Evolutionary conservation across 2,329 filamentous ascomycete species (phyloP), one percentile per base, ranked within the genome.

Genomic region (Chaetomium globosum): DNA sequence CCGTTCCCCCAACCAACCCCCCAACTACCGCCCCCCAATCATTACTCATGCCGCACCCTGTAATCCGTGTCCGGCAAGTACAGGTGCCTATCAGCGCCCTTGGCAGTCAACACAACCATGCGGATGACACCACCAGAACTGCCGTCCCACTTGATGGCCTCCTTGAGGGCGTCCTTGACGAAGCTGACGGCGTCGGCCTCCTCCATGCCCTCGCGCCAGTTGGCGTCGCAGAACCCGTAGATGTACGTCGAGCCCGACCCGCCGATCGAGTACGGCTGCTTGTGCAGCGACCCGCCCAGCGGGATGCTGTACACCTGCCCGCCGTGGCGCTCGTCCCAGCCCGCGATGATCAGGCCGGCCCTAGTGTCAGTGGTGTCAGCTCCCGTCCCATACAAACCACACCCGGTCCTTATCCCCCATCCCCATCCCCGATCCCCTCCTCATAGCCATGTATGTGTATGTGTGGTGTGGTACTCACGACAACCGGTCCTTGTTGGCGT

Each of bases 141-240:
- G 70, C 95, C 95, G 77, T 99, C 95, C 95, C 95, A 99, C 81
- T 97, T 97, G 85, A 99, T 98, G 19, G 95, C 95, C 83, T 99
- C 94, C 74, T 87, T 83, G 75, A 99, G 82, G 36, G 95, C 89
- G 56, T 88, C 90, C 82, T 97, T 97, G 77, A 99, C 95, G 74
- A 99, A 99, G 49, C 88, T 80, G 70, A 99, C 88, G 0, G 95
- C 95, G 68, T 96, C 93, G 63, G 87, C 84, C 83, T 98, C 92
- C 61, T 90, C 92, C 93, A 99, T 98, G 70, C 87, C 87, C 80
- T 98, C 95, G 77, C 84, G 88, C 95, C 95, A 99, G 83, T 99
- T 87, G 65, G 92, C 89, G 77, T 99, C 94, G 77, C 93, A 98
- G 84, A 96, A 98, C 73, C 95, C 95, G 83, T 98, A 99, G 79